Evolutionary conservation across 2,329 filamentous ascomycete species (phyloP).

Genomic region (Hypoxylon sp.): DNA sequence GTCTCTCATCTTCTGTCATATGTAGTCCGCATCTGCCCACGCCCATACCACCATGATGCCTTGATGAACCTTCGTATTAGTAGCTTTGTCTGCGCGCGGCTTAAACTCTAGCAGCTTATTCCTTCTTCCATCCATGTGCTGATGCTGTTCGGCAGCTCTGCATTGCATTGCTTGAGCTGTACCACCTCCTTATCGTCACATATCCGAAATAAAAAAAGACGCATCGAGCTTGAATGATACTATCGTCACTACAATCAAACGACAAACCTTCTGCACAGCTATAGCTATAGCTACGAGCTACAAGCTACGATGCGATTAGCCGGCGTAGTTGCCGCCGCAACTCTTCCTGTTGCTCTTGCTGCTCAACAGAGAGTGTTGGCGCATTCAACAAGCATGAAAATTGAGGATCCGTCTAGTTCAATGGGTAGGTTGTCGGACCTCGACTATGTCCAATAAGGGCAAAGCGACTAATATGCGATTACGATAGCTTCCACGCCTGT

Average conservation of each 20-base stretch:
- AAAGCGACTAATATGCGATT: conserved; percentile 24
- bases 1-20: conserved; percentile 7
- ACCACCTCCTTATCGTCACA: conserved; percentile 18
- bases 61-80: conserved; percentile 30
- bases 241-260: conserved; percentile 10
- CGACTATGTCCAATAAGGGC: not conserved
- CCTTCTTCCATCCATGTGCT: conserved; percentile 31
- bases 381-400: conserved; percentile 44
- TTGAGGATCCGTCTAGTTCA: conserved; percentile 41
- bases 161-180: conserved; percentile 28
- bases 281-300: conserved; percentile 15
- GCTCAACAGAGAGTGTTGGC: conserved; percentile 44
- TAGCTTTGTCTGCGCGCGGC: conserved; percentile 14
- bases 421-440: conserved; percentile 35
- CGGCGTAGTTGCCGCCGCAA: conserved; percentile 36
- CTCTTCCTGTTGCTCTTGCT: conserved; percentile 38
- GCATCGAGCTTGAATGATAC: conserved; percentile 22
- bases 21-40: conserved; percentile 21
- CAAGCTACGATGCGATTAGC: conserved; percentile 46
- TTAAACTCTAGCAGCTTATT: conserved; percentile 3
- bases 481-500: conserved; percentile 39
- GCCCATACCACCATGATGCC: conserved; percentile 32
- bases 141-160: conserved; percentile 33
- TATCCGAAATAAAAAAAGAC: conserved; percentile 14
- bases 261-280: conserved; percentile 8